Conservation (phyloP, 1,139 yeast species). For the Sugiyamaella japonica region DNA sequence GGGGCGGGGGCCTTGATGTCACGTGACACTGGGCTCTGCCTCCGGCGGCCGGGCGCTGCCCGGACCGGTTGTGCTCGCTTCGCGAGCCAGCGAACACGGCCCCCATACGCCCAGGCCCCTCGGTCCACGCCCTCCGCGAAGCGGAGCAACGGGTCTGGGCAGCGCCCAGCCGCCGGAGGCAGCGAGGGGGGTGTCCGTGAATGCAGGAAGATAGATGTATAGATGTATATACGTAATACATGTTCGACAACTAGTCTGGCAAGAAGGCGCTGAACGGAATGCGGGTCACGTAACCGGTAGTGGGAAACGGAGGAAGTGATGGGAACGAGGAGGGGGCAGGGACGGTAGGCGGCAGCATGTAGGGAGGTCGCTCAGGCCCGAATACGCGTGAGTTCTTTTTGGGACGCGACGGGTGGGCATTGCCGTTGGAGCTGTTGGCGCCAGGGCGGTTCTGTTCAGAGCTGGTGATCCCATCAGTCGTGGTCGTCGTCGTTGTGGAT, state of each 20-base stretch:
- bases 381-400: conserved; percentile 22
- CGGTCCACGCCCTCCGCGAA: not conserved
- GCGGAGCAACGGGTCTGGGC: conserved; percentile 5
- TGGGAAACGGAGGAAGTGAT: not conserved
- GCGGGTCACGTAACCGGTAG: not conserved
- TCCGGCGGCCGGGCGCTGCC: no score
- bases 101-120: no score
- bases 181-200: no score
- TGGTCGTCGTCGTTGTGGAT: not conserved
- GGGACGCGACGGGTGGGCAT: not conserved
- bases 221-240: not conserved
- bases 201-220: no score
- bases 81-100: no score
- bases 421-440: not conserved
- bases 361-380: conserved; percentile 31
- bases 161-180: not conserved
- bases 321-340: not conserved
- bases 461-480: not conserved
- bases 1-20: no score
- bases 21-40: no score
- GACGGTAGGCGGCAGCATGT: conserved; percentile 19
- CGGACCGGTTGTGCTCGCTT: no score
- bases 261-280: not conserved
- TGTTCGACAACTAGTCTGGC: not conserved
- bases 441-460: no score